Evolutionary conservation across 2,329 filamentous ascomycete genomes (phyloP).

Genomic region (Colletotrichum graminicola): DNA sequence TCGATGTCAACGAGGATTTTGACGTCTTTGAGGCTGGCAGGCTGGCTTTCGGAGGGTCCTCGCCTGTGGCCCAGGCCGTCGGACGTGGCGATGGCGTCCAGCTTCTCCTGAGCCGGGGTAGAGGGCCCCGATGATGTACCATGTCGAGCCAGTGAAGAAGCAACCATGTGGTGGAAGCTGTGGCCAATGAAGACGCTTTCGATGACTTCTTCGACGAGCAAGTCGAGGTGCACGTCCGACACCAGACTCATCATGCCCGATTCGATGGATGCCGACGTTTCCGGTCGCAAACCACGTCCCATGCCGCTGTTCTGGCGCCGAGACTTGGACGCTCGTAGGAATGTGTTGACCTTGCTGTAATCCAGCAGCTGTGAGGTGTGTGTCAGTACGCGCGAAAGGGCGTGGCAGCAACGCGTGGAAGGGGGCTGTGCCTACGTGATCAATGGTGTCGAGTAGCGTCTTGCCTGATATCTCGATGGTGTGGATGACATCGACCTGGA

Average conservation of each 20-base stretch:
- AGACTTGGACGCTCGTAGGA: constrained; percentile 39
- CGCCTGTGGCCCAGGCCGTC: constrained; percentile 28
- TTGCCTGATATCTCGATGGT: constrained; percentile 63
- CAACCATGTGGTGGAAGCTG: constrained; percentile 50
- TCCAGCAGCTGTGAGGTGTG: constrained; percentile 52
- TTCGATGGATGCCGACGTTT: constrained; percentile 38
- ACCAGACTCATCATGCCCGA: constrained; percentile 48
- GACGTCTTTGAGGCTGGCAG: constrained; percentile 43
- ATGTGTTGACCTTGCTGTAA: constrained; percentile 64
- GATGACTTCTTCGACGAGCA: constrained; percentile 54
- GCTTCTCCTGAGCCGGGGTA: constrained; percentile 39
- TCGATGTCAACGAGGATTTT: constrained; percentile 64
- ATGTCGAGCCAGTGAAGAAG: constrained; percentile 50
- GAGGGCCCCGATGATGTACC: constrained; percentile 44
- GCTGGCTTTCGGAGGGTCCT: constrained; percentile 29
- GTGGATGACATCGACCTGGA: constrained; percentile 58
- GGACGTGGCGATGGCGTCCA: constrained; percentile 41
- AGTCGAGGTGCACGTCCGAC: constrained; percentile 51
- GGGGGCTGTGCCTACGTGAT: constrained; percentile 52
- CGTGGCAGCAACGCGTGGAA: neutral
- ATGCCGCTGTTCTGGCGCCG: constrained; percentile 43
- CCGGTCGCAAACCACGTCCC: constrained; percentile 20
- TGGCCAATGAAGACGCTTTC: constrained; percentile 56
- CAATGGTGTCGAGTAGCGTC: constrained; percentile 63
- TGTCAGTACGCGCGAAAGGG: neutral